Conservation (phyloP, 148 eudicot genomes). For the Rhododendron ovatum region DNA sequence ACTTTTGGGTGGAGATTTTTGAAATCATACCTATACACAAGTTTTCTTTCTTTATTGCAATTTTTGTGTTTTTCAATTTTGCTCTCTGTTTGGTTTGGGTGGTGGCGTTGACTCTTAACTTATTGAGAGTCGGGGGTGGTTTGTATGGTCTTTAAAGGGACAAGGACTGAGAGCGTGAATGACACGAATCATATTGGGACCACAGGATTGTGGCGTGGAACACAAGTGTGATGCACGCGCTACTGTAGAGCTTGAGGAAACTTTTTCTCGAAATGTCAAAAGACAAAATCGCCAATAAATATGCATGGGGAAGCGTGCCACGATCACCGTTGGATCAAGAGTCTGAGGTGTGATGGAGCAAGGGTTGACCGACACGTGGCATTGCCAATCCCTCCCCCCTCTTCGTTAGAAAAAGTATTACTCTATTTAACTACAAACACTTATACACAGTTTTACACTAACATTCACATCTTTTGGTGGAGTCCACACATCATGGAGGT, state of each 20-base stretch:
- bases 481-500: no score
- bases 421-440: no score
- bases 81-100: constrained; percentile 7
- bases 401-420: no score
- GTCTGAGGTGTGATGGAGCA: constrained; percentile 4
- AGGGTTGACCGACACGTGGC: constrained; percentile 13
- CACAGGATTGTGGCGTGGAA: not conserved
- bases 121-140: not conserved
- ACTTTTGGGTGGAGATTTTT: constrained; percentile 19
- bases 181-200: not conserved
- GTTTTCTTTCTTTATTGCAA: not conserved
- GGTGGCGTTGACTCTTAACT: constrained; percentile 26
- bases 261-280: constrained; percentile 16
- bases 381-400: no score
- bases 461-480: no score
- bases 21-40: constrained; percentile 14
- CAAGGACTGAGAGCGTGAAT: not conserved
- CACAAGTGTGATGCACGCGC: not conserved
- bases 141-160: not conserved
- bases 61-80: not conserved
- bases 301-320: constrained; percentile 23
- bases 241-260: not conserved
- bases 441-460: no score
- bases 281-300: constrained; percentile 8
- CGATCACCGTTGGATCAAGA: constrained; percentile 35